A percentile compares a stretch with the other conserved stretches of the same genome.
phyloP scores from a whole-genome alignment of 257 asterid genomes.

The Scutellaria baicalensis region DNA sequence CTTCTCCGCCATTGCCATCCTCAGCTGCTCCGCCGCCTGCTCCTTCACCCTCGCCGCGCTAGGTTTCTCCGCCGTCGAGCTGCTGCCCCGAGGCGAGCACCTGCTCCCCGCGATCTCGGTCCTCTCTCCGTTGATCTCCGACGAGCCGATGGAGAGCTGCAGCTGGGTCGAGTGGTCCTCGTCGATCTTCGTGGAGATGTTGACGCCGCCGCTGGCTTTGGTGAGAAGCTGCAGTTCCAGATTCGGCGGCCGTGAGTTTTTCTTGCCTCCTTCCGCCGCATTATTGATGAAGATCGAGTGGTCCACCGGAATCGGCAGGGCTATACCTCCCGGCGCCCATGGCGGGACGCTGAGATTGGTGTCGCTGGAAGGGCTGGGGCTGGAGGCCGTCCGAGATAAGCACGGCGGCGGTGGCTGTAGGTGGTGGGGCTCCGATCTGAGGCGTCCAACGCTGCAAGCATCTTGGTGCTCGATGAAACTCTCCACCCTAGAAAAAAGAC shows the following conservation, averaged over 20 bases:
- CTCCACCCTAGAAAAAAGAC: slow-evolving; percentile 51
- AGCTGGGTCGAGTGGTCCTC: slow-evolving; percentile 33
- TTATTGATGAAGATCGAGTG: not conserved
- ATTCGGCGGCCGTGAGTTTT: slow-evolving; percentile 21
- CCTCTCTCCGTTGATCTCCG: slow-evolving; percentile 16
- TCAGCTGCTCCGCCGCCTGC: slow-evolving; percentile 31
- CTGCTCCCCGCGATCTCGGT: no score
- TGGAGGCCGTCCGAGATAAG: slow-evolving; percentile 45
- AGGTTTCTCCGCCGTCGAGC: not conserved
- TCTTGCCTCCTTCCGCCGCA: not conserved
- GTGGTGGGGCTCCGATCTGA: slow-evolving; percentile 33
- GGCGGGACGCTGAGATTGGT: slow-evolving; percentile 28
- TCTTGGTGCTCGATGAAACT: slow-evolving; percentile 80
- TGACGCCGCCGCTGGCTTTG: slow-evolving; percentile 8
- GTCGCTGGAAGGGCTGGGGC: slow-evolving; percentile 54
- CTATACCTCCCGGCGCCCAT: no score
- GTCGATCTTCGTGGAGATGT: no score
- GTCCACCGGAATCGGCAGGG: slow-evolving; percentile 1
- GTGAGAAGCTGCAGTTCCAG: slow-evolving; percentile 64
- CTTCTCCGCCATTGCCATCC: slow-evolving; percentile 53
- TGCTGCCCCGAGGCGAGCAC: slow-evolving; percentile 16
- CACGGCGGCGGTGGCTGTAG: slow-evolving; percentile 26
- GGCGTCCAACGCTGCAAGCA: slow-evolving; percentile 41
- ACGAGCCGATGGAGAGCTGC: slow-evolving; percentile 48
- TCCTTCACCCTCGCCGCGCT: slow-evolving; percentile 15